Evolutionary conservation across 108 stramenopile species (phyloP).

Genomic region (Nannochloropsis oceanica): DNA sequence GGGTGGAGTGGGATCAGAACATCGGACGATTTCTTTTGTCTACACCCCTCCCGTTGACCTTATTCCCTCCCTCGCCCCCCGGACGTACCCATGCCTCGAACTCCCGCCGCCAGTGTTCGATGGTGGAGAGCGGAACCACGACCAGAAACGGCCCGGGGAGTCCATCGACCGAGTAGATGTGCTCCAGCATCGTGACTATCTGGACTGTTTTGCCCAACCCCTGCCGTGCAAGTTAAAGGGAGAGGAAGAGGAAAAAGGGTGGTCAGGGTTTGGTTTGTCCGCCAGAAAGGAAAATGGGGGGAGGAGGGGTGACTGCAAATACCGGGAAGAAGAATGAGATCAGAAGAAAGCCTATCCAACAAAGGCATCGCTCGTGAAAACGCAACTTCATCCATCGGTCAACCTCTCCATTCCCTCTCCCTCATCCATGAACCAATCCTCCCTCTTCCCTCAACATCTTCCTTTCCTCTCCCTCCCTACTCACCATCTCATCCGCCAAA

Average conservation of each 20-base stretch:
- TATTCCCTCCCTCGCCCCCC: not conserved
- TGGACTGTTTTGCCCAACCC: conserved; percentile 61
- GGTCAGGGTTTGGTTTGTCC: not conserved
- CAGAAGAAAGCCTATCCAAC: not conserved
- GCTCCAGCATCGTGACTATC: conserved; percentile 82
- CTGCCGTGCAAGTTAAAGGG: not conserved
- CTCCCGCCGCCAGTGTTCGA: conserved; percentile 96
- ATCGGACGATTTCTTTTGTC: not conserved
- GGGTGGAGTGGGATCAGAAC: not conserved
- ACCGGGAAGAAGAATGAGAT: not conserved
- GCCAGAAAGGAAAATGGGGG: not conserved
- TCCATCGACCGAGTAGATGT: conserved; percentile 77
- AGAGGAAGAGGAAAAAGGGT: not conserved
- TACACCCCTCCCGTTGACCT: not conserved
- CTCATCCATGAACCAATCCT: not conserved
- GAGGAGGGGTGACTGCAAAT: not conserved
- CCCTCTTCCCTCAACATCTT: not conserved
- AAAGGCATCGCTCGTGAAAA: no score
- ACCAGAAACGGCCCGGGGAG: conserved; percentile 79
- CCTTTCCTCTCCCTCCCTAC: not conserved
- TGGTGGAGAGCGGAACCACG: conserved; percentile 85
- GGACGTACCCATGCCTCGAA: conserved; percentile 28
- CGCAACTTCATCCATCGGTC: not conserved
- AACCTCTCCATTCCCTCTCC: not conserved
- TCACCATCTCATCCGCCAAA: conserved; percentile 81